A percentile compares a stretch with the other conserved stretches of the same genome.
Conservation (phyloP, 805 yeast species). For the Blastobotrys terrestris region DNA sequence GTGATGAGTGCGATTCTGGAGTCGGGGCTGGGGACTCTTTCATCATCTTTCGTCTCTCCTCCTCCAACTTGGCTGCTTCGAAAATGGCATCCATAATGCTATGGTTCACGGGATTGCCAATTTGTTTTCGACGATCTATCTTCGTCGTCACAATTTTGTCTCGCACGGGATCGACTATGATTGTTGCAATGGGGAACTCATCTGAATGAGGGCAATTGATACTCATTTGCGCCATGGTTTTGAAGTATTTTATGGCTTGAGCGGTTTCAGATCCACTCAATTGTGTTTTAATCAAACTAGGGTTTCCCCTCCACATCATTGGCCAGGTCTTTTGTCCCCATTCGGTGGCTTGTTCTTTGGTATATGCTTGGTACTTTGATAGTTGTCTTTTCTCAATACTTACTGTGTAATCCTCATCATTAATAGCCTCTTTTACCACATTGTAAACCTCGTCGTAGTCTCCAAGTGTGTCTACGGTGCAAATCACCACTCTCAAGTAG, state of each 20-base stretch:
- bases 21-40: not conserved
- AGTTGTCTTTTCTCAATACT: constrained; percentile 30
- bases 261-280: constrained; percentile 42
- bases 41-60: constrained; percentile 29
- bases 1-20: not conserved
- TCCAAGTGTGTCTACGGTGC: constrained; percentile 36
- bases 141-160: constrained; percentile 36
- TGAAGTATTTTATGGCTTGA: constrained; percentile 33
- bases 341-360: constrained; percentile 54
- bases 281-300: constrained; percentile 42
- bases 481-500: constrained; percentile 36
- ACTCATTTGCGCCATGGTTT: constrained; percentile 22
- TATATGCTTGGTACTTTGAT: constrained; percentile 60
- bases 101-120: constrained; percentile 56
- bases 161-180: constrained; percentile 54
- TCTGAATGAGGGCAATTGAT: constrained; percentile 19
- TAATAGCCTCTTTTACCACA: constrained; percentile 3
- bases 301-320: constrained; percentile 88
- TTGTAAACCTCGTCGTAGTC: constrained; percentile 19
- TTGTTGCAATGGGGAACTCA: constrained; percentile 47
- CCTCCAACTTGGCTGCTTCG: constrained; percentile 52
- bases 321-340: constrained; percentile 81
- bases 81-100: constrained; percentile 69
- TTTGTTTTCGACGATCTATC: constrained; percentile 35
- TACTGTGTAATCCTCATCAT: not conserved